Conservation (phyloP, 768 basidiomycete species). For the Mycena capillaripes region DNA sequence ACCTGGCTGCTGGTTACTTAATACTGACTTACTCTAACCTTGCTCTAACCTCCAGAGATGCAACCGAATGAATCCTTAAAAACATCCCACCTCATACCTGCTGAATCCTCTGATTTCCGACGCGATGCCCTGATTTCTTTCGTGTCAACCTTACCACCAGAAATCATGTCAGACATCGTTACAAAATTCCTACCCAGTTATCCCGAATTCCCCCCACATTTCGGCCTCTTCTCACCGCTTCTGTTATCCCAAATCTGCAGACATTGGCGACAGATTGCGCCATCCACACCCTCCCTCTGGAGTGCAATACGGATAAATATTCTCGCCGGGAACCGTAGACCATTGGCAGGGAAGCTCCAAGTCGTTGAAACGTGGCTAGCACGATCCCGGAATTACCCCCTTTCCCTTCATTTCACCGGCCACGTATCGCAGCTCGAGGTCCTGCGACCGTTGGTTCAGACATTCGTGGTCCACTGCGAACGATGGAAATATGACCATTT, state of each 20-base stretch:
- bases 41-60: no score
- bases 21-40: no score
- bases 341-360: not conserved
- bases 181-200: not conserved
- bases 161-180: conserved; percentile 14
- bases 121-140: not conserved
- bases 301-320: not conserved
- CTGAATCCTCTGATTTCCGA: no score
- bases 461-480: not conserved
- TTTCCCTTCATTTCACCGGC: conserved; percentile 5
- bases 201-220: not conserved
- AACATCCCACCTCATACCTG: no score
- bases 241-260: conserved; percentile 4
- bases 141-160: not conserved
- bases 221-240: not conserved
- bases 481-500: not conserved
- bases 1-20: no score
- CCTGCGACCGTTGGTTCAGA: not conserved
- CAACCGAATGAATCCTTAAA: no score
- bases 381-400: conserved; percentile 2
- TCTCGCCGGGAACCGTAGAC: not conserved
- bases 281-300: conserved; percentile 15
- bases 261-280: conserved; percentile 3
- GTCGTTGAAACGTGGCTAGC: conserved; percentile 3
- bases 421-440: not conserved